Evolutionary conservation across 768 basidiomycete species (phyloP).

Genomic region (Pisolithus sp.): DNA sequence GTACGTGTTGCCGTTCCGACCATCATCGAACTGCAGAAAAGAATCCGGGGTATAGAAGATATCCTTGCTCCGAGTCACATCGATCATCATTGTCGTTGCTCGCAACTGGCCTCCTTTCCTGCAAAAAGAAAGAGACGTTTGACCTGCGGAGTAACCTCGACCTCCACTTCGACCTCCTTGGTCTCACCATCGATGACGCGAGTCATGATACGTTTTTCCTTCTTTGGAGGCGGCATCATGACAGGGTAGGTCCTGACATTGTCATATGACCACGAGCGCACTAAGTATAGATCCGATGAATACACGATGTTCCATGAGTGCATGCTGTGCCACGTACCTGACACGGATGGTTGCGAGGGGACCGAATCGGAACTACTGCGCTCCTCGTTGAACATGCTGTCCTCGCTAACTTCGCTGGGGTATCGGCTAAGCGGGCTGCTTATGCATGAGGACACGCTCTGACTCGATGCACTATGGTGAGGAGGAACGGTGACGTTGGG

Average conservation of each 20-base stretch:
- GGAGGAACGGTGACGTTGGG: slow-evolving; percentile 34
- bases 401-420: slow-evolving; percentile 35
- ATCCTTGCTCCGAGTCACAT: slow-evolving; percentile 7
- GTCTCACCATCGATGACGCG: slow-evolving; percentile 45
- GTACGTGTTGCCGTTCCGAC: slow-evolving; percentile 29
- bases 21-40: slow-evolving; percentile 20
- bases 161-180: slow-evolving; percentile 44
- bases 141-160: slow-evolving; percentile 47
- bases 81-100: slow-evolving; percentile 21
- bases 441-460: slow-evolving; percentile 21
- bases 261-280: slow-evolving; percentile 73
- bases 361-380: slow-evolving; percentile 18
- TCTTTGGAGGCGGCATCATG: slow-evolving; percentile 44
- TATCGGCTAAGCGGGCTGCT: slow-evolving; percentile 36
- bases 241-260: slow-evolving; percentile 63
- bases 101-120: slow-evolving; percentile 32
- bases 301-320: neutral
- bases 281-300: slow-evolving; percentile 28
- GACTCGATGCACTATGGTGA: slow-evolving; percentile 32
- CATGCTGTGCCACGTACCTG: slow-evolving; percentile 38
- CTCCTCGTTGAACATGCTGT: slow-evolving; percentile 25
- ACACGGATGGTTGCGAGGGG: slow-evolving; percentile 37
- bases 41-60: slow-evolving; percentile 25
- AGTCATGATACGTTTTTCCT: slow-evolving; percentile 44
- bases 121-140: slow-evolving; percentile 71